These are phyloP conservation scores for Acacia concinna DNA, from an alignment of 331 rosid genomes.

Conservation along the genomic window DNA sequence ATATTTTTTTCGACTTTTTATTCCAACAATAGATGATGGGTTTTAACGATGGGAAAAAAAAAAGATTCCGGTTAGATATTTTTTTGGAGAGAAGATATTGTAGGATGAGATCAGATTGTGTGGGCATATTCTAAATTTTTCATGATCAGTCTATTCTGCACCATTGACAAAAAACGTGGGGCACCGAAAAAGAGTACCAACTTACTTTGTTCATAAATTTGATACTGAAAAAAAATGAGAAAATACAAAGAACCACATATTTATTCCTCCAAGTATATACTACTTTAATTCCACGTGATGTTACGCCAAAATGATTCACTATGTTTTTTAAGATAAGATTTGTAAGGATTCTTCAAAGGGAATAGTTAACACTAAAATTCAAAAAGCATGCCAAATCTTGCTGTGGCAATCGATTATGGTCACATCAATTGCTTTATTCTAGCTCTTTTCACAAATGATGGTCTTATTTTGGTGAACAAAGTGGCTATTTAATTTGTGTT, in stretches of 20 bases:
- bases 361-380: neutral
- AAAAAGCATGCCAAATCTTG: neutral
- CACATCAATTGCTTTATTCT: neutral
- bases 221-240: neutral
- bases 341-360: constrained; percentile 5
- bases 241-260: neutral
- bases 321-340: neutral
- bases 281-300: neutral
- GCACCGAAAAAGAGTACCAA: neutral
- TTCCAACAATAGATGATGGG: neutral
- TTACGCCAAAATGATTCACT: neutral
- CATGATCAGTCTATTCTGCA: neutral
- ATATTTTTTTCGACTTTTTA: neutral
- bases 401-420: neutral
- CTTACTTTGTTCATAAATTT: neutral
- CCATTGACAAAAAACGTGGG: neutral
- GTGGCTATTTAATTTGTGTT: neutral
- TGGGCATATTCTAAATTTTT: neutral
- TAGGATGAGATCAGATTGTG: neutral
- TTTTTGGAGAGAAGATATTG: neutral
- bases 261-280: neutral
- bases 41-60: neutral
- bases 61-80: neutral
- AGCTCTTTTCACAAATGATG: neutral
- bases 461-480: neutral